phyloP scores from a whole-genome alignment of 805 yeast species.

The Ogataea sp. region DNA sequence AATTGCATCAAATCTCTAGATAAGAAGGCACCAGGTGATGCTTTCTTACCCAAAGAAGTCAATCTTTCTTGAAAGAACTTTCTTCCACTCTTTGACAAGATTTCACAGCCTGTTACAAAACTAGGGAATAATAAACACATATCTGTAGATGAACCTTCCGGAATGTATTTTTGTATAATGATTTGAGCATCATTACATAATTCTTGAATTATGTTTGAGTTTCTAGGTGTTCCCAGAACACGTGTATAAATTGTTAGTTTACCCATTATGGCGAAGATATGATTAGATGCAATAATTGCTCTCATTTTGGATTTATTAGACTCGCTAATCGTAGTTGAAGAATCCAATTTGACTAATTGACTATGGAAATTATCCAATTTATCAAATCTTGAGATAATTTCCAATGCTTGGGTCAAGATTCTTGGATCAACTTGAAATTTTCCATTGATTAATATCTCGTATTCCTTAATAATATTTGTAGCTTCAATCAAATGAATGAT shows the following conservation, averaged over 20 bases:
- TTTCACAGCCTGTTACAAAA: constrained; percentile 55
- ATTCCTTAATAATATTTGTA: constrained; percentile 12
- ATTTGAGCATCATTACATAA: constrained; percentile 32
- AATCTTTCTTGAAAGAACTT: constrained; percentile 32
- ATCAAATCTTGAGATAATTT: constrained; percentile 25
- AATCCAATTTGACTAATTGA: constrained; percentile 3
- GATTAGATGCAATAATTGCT: constrained; percentile 38
- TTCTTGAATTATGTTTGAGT: constrained; percentile 39
- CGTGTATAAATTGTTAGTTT: constrained; percentile 50
- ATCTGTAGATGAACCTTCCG: constrained; percentile 41
- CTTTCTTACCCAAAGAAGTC: constrained; percentile 30
- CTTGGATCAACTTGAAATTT: constrained; percentile 7
- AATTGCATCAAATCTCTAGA: constrained; percentile 33
- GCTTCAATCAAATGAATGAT: constrained; percentile 33
- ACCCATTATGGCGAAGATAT: constrained; percentile 44
- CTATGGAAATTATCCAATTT: constrained; percentile 13
- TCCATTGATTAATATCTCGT: background rate
- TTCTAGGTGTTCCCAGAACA: constrained; percentile 38
- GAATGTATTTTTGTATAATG: constrained; percentile 31
- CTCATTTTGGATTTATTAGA: background rate
- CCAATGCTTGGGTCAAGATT: constrained; percentile 30
- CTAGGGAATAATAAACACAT: constrained; percentile 47
- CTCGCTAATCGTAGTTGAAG: background rate
- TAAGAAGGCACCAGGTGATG: constrained; percentile 25
- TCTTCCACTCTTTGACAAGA: constrained; percentile 28